These are phyloP conservation scores for Populus ilicifolia DNA, from an alignment of 345 rosid species.

Conservation along the genomic window DNA sequence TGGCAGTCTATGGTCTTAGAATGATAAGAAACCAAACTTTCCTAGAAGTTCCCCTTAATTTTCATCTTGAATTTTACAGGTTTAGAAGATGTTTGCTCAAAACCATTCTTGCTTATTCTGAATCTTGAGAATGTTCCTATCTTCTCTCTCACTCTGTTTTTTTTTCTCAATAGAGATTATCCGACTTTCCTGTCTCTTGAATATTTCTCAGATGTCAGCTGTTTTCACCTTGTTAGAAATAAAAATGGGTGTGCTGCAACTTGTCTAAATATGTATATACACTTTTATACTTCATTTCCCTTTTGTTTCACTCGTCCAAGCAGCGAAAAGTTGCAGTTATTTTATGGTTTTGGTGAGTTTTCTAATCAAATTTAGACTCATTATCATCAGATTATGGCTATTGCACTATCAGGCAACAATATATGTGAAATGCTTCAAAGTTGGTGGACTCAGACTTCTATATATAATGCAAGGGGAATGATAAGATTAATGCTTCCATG, in stretches of 20 bases:
- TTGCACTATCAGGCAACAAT: constrained; percentile 30
- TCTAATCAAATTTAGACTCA: constrained; percentile 30
- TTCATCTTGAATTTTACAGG: too few relatives aligned
- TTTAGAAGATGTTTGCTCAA: too few relatives aligned
- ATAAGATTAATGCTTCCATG: constrained; percentile 35
- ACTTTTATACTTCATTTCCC: neutral
- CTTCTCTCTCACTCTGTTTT: neutral
- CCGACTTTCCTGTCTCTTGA: too few relatives aligned
- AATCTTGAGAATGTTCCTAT: neutral
- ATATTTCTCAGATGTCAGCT: neutral
- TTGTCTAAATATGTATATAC: neutral
- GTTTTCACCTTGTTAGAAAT: neutral
- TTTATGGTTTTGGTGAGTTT: constrained; percentile 11
- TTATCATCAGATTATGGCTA: constrained; percentile 31
- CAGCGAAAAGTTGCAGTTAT: constrained; percentile 1
- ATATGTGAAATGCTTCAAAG: constrained; percentile 28
- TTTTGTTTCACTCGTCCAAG: constrained; percentile 1
- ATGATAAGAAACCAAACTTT: too few relatives aligned
- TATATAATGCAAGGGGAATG: constrained; percentile 24
- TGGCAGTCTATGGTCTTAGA: too few relatives aligned
- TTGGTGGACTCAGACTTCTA: constrained; percentile 27
- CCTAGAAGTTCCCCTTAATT: too few relatives aligned
- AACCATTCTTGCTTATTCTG: too few relatives aligned
- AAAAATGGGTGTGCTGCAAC: too few relatives aligned
- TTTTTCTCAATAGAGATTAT: neutral